Evolutionary conservation across 2,329 filamentous ascomycete genomes (phyloP).

Genomic region (Akanthomyces uredinophilus): DNA sequence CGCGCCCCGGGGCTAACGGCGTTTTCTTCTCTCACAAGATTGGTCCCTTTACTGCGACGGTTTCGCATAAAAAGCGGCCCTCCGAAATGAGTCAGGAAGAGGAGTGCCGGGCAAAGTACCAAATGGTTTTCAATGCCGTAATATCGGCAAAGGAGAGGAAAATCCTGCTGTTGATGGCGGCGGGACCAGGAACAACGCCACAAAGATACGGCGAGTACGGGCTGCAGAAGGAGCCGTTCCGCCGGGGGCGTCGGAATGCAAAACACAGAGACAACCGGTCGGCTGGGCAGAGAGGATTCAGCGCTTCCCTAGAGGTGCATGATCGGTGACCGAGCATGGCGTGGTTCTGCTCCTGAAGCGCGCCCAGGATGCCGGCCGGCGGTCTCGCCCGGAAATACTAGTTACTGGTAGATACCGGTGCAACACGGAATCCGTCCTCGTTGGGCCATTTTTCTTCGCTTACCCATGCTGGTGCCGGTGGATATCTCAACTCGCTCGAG

Average conservation of each 20-base stretch:
- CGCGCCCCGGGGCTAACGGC: too few species aligned
- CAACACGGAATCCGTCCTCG: not conserved
- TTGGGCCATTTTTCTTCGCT: not conserved
- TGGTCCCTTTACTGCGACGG: too few species aligned
- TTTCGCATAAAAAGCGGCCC: too few species aligned
- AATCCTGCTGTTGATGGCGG: too few species aligned
- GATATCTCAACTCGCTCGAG: too few species aligned
- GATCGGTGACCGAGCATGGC: not conserved
- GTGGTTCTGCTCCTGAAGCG: too few species aligned
- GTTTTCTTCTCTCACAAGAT: too few species aligned
- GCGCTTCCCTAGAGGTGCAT: not conserved
- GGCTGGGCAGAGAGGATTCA: not conserved
- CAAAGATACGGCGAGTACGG: not conserved
- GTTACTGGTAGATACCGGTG: not conserved
- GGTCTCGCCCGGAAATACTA: not conserved
- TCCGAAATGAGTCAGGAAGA: too few species aligned
- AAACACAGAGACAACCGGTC: too few species aligned
- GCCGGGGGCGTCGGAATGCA: not conserved
- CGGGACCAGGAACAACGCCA: not conserved
- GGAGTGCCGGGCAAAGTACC: too few species aligned
- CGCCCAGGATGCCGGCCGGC: not conserved
- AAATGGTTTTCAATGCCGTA: not conserved
- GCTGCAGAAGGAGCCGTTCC: too few species aligned
- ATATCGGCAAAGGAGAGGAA: too few species aligned
- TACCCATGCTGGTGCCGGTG: not conserved